Evolutionary conservation across 2,329 filamentous ascomycete genomes (phyloP).

Genomic region (Chaetomium sp.): DNA sequence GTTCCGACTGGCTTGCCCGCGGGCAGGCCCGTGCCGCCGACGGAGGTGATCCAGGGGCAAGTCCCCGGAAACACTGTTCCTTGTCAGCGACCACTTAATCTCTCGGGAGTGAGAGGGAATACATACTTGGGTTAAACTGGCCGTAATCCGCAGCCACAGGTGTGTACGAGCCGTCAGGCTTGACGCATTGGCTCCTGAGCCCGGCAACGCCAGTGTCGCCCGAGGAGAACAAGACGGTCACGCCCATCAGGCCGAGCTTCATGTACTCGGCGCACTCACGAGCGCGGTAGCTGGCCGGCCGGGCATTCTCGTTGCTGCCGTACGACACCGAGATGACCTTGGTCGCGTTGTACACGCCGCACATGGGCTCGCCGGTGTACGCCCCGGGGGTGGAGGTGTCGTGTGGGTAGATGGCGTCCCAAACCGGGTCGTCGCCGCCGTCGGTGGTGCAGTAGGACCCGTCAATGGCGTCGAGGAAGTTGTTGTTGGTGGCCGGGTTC

Average conservation of each 20-base stretch:
- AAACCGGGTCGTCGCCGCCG: conserved; percentile 26
- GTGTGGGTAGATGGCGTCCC: conserved; percentile 52
- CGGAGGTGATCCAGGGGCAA: conserved; percentile 43
- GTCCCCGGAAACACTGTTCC: conserved; percentile 44
- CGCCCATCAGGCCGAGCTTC: conserved; percentile 57
- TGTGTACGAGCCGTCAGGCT: conserved; percentile 11
- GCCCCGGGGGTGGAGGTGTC: conserved; percentile 39
- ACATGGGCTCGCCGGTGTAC: conserved; percentile 36
- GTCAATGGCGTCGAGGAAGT: conserved; percentile 51
- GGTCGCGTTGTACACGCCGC: conserved; percentile 48
- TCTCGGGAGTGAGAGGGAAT: conserved; percentile 38
- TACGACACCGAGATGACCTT: conserved; percentile 60
- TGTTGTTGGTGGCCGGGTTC: conserved; percentile 40
- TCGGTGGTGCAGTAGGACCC: conserved; percentile 50
- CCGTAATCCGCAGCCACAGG: conserved; percentile 12
- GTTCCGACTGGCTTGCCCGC: conserved; percentile 21
- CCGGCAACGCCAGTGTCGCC: conserved; percentile 48
- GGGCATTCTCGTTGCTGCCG: conserved; percentile 54
- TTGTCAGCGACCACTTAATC: not conserved
- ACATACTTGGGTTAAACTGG: conserved; percentile 34
- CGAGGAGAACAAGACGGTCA: conserved; percentile 53
- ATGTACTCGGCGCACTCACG: conserved; percentile 60
- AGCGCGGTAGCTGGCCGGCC: conserved; percentile 51
- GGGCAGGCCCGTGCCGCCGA: conserved; percentile 26
- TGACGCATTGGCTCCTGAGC: conserved; percentile 36